phyloP scores from a whole-genome alignment of 768 basidiomycete species.

The Tulasnella sp. region DNA sequence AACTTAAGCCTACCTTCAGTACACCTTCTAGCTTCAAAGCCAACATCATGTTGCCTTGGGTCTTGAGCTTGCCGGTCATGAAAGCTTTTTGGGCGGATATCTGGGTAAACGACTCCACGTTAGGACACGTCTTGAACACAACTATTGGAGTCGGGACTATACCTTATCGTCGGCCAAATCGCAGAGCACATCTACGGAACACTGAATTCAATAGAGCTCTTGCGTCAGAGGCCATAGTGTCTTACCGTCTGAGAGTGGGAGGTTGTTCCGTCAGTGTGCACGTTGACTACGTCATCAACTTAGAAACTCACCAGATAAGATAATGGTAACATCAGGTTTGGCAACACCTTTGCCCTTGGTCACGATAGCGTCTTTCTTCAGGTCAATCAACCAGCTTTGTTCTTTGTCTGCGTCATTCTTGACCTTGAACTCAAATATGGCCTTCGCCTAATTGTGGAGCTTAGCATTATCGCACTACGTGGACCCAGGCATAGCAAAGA shows the following conservation, averaged over 20 bases:
- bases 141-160: neutral
- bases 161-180: conserved; percentile 66
- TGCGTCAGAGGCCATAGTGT: conserved; percentile 2
- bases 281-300: too few relatives aligned
- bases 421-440: conserved; percentile 75
- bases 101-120: conserved; percentile 26
- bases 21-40: conserved; percentile 80
- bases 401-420: conserved; percentile 59
- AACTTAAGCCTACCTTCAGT: conserved; percentile 47
- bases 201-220: too few relatives aligned
- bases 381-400: conserved; percentile 80
- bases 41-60: conserved; percentile 85
- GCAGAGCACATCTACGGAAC: conserved; percentile 41
- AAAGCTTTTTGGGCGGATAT: conserved; percentile 89
- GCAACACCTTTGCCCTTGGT: conserved; percentile 50
- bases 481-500: neutral
- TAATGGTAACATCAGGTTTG: conserved; percentile 74
- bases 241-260: neutral
- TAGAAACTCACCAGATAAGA: conserved; percentile 36
- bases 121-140: neutral
- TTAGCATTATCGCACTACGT: neutral
- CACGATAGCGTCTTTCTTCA: conserved; percentile 71
- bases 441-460: conserved; percentile 59
- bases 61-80: conserved; percentile 89
- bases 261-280: neutral